Percentiles rank a stretch among this genome's conserved stretches.
Conservation (phyloP, 2,329 filamentous ascomycete species). For the Xylaria sp. region DNA sequence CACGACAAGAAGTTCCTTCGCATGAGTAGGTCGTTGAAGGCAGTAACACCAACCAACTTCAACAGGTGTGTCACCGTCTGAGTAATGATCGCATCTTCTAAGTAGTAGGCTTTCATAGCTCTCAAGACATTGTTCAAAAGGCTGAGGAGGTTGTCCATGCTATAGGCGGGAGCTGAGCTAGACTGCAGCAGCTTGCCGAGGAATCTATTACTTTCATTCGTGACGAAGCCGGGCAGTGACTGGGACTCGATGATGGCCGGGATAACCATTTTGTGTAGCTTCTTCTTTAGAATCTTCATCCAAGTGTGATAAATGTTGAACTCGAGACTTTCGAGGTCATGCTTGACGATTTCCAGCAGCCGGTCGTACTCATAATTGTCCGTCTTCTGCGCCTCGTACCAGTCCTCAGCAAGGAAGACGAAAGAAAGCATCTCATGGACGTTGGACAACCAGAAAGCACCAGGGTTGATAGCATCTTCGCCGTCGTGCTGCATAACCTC, state of each 20-base stretch:
- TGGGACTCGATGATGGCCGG: slow-evolving; percentile 99
- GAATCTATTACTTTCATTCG: slow-evolving; percentile 98
- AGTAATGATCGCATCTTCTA: slow-evolving; percentile 94
- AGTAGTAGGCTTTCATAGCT: slow-evolving; percentile 98
- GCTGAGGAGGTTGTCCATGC: slow-evolving; percentile 98
- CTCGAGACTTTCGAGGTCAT: slow-evolving; percentile 96
- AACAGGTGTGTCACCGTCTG: slow-evolving; percentile 96
- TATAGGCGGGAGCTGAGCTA: slow-evolving; percentile 93
- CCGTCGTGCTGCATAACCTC: slow-evolving; percentile 99
- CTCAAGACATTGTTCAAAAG: slow-evolving; percentile 97
- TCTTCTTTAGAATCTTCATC: slow-evolving; percentile 99
- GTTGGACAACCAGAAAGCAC: slow-evolving; percentile 98
- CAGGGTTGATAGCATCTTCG: slow-evolving; percentile 95
- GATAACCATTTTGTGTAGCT: slow-evolving; percentile 99
- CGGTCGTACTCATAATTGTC: slow-evolving; percentile 99
- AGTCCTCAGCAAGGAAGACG: slow-evolving; percentile 98
- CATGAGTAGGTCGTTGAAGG: slow-evolving; percentile 98
- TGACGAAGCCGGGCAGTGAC: slow-evolving; percentile 97
- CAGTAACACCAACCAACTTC: slow-evolving; percentile 92
- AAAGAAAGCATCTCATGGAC: slow-evolving; percentile 99
- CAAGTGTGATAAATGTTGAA: slow-evolving; percentile 99
- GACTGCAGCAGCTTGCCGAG: slow-evolving; percentile 94
- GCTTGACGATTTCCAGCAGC: slow-evolving; percentile 97
- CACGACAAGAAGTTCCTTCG: slow-evolving; percentile 97
- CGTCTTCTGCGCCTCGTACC: slow-evolving; percentile 99